These are phyloP conservation scores for Xylaria acuta DNA, from an alignment of 495 filamentous ascomycete genomes.

Conservation along the genomic window DNA sequence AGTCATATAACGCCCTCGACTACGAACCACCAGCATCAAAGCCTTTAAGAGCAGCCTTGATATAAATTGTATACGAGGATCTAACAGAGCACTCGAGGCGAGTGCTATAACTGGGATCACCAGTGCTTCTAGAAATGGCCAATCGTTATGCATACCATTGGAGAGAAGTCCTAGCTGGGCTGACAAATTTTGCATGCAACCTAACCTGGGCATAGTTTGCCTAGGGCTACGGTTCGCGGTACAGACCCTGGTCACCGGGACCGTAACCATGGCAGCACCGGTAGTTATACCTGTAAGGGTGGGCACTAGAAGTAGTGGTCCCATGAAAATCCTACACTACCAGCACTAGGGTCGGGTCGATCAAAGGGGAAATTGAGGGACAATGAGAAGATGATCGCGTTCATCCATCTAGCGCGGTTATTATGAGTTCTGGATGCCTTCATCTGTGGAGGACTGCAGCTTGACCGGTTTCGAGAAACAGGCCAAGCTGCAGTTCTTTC, in stretches of 20 bases:
- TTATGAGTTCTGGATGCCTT: background rate
- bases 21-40: background rate
- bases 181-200: slow-evolving; percentile 21
- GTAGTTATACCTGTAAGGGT: slow-evolving; percentile 11
- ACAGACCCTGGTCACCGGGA: slow-evolving; percentile 11
- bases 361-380: slow-evolving; percentile 5
- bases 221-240: background rate
- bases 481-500: background rate
- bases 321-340: slow-evolving; percentile 2
- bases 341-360: background rate
- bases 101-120: background rate
- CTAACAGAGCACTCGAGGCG: background rate
- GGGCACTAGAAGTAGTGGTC: background rate
- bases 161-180: slow-evolving; percentile 4
- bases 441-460: background rate
- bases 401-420: background rate
- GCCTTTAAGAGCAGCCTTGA: background rate
- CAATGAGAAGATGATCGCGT: background rate
- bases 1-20: background rate
- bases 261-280: background rate
- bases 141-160: background rate
- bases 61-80: background rate
- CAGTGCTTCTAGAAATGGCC: background rate
- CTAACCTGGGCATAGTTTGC: background rate
- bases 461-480: background rate